Percentiles rank a stretch among this genome's conserved stretches.
Evolutionary conservation across 108 stramenopile species (phyloP).

Genomic region (Fragilaria crotonensis): DNA sequence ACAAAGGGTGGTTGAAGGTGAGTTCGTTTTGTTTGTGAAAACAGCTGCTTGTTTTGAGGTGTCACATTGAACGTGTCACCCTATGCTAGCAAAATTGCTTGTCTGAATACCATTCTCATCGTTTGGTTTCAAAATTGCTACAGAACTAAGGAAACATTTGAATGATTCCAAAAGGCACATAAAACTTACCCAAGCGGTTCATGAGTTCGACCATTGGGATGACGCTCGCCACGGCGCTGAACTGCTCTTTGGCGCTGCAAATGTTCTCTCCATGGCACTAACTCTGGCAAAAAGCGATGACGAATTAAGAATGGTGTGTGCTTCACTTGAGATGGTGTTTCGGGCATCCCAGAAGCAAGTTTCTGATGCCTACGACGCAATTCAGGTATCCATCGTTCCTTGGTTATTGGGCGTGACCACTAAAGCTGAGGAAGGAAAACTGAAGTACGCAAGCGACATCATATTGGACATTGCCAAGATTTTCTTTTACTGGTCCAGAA

Average conservation of each 20-base stretch:
- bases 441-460: constrained; percentile 42
- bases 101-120: no score
- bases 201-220: constrained; percentile 61
- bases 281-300: constrained; percentile 49
- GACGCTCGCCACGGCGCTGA: constrained; percentile 56
- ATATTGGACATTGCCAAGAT: constrained; percentile 56
- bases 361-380: constrained; percentile 48
- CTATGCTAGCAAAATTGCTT: no score
- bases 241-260: constrained; percentile 58
- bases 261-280: constrained; percentile 49
- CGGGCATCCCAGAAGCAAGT: constrained; percentile 47
- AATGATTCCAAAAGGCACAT: background rate
- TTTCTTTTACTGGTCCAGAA: constrained; percentile 59
- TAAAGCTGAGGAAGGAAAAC: constrained; percentile 41
- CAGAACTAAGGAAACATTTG: constrained; percentile 27
- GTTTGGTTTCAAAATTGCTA: no score
- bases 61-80: no score
- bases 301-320: constrained; percentile 62
- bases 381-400: constrained; percentile 47
- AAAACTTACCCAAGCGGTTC: constrained; percentile 38
- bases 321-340: constrained; percentile 77
- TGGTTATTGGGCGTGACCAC: constrained; percentile 49
- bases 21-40: no score
- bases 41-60: no score
- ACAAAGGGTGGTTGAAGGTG: background rate